A percentile compares a stretch with the other conserved stretches of the same genome.
Conservation (phyloP, 23 red algal species). For the Cyanidiococcus yangmingshanensis region DNA sequence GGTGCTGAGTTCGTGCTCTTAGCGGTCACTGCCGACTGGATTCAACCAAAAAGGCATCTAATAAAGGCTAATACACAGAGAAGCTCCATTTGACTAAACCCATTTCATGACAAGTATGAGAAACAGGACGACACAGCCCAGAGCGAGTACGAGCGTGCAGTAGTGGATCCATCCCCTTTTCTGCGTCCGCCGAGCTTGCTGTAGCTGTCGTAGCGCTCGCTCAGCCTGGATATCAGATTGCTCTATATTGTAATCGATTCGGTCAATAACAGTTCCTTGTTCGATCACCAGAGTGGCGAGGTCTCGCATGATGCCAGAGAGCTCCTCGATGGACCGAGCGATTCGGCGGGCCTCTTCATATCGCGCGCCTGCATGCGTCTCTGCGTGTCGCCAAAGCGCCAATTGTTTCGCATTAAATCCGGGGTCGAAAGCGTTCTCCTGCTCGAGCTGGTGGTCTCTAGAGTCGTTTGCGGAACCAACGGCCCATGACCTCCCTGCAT, state of each 20-base stretch:
- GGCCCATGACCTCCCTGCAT: not conserved
- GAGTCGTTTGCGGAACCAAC: not conserved
- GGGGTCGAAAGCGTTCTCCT: conserved; percentile 22
- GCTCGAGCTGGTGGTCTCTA: not conserved
- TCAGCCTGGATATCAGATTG: conserved; percentile 40
- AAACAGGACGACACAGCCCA: conserved; percentile 59
- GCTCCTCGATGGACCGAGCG: conserved; percentile 55
- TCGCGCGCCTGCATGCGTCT: conserved; percentile 34
- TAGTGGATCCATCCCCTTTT: conserved; percentile 42
- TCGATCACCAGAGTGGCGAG: conserved; percentile 64
- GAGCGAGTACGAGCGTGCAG: conserved; percentile 46
- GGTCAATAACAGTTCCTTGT: conserved; percentile 84
- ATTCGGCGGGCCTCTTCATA: conserved; percentile 39
- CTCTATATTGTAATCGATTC: conserved; percentile 89
- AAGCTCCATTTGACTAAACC: conserved; percentile 15
- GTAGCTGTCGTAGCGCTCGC: conserved; percentile 52
- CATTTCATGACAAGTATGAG: conserved; percentile 55
- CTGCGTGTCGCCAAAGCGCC: conserved; percentile 29
- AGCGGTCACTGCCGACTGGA: too few species aligned
- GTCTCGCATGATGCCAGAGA: conserved; percentile 73
- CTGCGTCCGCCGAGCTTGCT: conserved; percentile 47
- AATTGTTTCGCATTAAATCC: conserved; percentile 42
- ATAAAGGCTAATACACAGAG: too few species aligned
- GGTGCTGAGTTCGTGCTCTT: too few species aligned
- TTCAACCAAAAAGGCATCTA: too few species aligned